phyloP scores from a whole-genome alignment of 352 stramenopile genomes.

The Phytophthora niederhauseri region DNA sequence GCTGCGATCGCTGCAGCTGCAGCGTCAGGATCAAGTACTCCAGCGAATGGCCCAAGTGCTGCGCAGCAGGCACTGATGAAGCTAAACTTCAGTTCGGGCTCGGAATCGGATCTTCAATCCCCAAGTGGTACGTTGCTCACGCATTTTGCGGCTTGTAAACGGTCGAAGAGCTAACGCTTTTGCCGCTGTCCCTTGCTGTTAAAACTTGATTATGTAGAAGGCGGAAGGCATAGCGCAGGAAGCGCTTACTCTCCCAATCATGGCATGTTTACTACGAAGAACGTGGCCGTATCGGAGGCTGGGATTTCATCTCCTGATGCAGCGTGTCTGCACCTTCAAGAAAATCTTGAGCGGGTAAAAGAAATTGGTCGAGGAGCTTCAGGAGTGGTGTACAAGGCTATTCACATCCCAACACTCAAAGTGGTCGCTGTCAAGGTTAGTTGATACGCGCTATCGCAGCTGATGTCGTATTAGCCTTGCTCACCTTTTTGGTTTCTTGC shows the following conservation, averaged over 20 bases:
- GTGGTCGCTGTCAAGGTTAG: slow-evolving; percentile 89
- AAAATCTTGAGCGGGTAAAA: slow-evolving; percentile 81
- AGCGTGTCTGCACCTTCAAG: slow-evolving; percentile 77
- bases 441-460: slow-evolving; percentile 1
- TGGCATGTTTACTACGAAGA: slow-evolving; percentile 88
- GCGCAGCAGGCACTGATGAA: slow-evolving; percentile 77
- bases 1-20: slow-evolving; percentile 44
- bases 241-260: slow-evolving; percentile 89
- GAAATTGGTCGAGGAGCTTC: slow-evolving; percentile 83
- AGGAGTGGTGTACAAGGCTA: slow-evolving; percentile 89
- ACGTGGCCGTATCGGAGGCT: slow-evolving; percentile 81
- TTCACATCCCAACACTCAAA: slow-evolving; percentile 92
- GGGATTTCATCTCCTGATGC: slow-evolving; percentile 86
- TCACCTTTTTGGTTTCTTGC: slow-evolving; percentile 9
- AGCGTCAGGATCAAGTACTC: slow-evolving; percentile 19
- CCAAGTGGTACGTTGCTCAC: slow-evolving; percentile 52
- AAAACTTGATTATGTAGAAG: slow-evolving; percentile 31
- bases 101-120: slow-evolving; percentile 70
- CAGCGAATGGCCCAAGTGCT: slow-evolving; percentile 43
- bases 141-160: slow-evolving; percentile 2
- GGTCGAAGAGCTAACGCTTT: slow-evolving; percentile 8
- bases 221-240: slow-evolving; percentile 66
- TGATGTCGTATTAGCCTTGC: slow-evolving; percentile 2
- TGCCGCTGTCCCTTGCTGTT: slow-evolving; percentile 1
- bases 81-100: slow-evolving; percentile 74